A percentile compares a stretch with the other conserved stretches of the same genome.
Conservation (phyloP, 805 yeast genomes). For the Candida schatavii region DNA sequence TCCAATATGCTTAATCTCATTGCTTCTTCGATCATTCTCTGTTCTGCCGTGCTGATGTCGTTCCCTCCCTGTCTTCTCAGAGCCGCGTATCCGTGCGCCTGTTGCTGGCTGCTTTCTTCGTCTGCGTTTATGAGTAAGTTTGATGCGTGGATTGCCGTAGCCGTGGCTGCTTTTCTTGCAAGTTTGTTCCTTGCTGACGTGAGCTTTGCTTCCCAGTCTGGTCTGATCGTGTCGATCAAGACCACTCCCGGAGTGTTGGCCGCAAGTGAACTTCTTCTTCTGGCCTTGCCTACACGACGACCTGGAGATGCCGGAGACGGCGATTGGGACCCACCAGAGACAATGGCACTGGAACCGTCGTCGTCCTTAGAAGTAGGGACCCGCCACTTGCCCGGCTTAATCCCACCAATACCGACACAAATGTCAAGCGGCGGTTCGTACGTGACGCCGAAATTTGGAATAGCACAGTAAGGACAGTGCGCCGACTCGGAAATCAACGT, state of each 20-base stretch:
- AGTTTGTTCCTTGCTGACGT: conserved; percentile 68
- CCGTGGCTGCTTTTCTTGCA: conserved; percentile 89
- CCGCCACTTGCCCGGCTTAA: conserved; percentile 45
- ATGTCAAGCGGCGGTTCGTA: conserved; percentile 62
- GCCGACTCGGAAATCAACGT: conserved; percentile 82
- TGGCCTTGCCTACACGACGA: conserved; percentile 6
- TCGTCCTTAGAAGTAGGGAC: conserved; percentile 4
- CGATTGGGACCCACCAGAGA: not conserved
- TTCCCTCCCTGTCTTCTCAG: conserved; percentile 11
- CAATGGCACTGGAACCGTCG: not conserved
- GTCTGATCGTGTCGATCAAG: conserved; percentile 79
- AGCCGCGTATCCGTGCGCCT: conserved; percentile 38
- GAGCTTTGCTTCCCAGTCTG: conserved; percentile 86
- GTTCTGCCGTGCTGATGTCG: conserved; percentile 39
- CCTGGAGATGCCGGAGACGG: conserved; percentile 2
- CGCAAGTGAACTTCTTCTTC: conserved; percentile 50
- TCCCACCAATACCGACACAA: conserved; percentile 56
- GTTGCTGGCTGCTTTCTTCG: conserved; percentile 10
- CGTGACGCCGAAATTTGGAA: conserved; percentile 78
- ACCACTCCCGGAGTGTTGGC: conserved; percentile 68
- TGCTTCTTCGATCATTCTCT: conserved; percentile 83
- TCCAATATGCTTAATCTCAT: conserved; percentile 70
- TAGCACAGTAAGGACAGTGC: conserved; percentile 90
- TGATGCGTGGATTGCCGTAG: conserved; percentile 89
- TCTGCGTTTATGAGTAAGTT: conserved; percentile 54